Evolutionary conservation across 2,329 filamentous ascomycete genomes (phyloP).

Genomic region (Ceratocystis colombiana): DNA sequence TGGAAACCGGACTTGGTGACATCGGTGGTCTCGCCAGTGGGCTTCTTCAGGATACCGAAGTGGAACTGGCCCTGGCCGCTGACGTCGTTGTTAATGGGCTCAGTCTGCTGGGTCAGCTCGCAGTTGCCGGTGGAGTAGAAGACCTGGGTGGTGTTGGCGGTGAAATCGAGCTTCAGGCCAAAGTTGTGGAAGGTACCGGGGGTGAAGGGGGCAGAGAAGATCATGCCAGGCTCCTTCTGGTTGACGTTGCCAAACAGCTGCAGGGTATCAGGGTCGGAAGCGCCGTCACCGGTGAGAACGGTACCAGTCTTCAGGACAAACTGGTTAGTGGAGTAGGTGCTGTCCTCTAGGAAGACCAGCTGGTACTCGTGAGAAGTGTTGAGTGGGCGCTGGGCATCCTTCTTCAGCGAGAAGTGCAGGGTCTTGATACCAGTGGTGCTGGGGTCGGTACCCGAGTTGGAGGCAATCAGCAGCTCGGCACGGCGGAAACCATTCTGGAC

Average conservation of each 20-base stretch:
- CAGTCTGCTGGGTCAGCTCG: conserved; percentile 40
- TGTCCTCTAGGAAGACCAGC: conserved; percentile 42
- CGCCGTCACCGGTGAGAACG: conserved; percentile 35
- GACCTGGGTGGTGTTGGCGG: conserved; percentile 44
- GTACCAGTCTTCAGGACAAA: conserved; percentile 47
- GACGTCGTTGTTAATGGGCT: conserved; percentile 35
- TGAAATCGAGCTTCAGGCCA: conserved; percentile 48
- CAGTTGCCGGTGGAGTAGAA: conserved; percentile 44
- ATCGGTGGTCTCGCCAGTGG: conserved; percentile 38
- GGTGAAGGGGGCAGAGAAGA: conserved; percentile 45
- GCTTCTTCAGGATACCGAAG: conserved; percentile 54
- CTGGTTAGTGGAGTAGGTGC: conserved; percentile 42
- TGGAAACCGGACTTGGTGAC: conserved; percentile 42
- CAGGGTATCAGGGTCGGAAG: conserved; percentile 35
- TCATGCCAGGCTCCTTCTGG: conserved; percentile 36
- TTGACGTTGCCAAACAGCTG: conserved; percentile 42
- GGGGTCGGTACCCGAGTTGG: conserved; percentile 43
- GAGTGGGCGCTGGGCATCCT: conserved; percentile 42
- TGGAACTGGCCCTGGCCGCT: conserved; percentile 39
- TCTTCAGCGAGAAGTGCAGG: conserved; percentile 50
- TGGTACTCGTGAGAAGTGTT: conserved; percentile 54
- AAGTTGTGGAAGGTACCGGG: conserved; percentile 51
- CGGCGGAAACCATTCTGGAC: conserved; percentile 51
- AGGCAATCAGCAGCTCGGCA: conserved; percentile 44
- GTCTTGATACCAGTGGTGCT: conserved; percentile 48